Percentiles rank a stretch among this genome's conserved stretches.
phyloP scores from a whole-genome alignment of 1,284 basidiomycete species.

The Cutaneotrichosporon mucoides region DNA sequence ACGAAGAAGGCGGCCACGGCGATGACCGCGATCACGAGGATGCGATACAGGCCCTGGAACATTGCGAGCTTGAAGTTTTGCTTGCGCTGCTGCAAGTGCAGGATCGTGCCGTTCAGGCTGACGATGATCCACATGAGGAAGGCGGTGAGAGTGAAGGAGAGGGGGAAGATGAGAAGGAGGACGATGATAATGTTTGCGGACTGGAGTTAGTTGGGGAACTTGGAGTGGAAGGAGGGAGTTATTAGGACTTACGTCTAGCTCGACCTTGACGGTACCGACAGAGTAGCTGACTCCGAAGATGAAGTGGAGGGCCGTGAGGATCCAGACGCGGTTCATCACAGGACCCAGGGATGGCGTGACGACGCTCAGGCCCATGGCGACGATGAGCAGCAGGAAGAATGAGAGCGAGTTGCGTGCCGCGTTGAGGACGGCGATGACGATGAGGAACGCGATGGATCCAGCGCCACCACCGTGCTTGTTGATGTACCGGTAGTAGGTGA shows the following conservation, averaged over 20 bases:
- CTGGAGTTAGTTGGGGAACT: slow-evolving; percentile 20
- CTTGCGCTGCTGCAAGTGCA: slow-evolving; percentile 74
- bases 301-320: slow-evolving; percentile 62
- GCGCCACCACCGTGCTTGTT: slow-evolving; percentile 78
- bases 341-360: slow-evolving; percentile 51
- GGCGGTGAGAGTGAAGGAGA: slow-evolving; percentile 86
- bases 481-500: slow-evolving; percentile 60
- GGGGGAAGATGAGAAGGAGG: slow-evolving; percentile 81
- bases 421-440: slow-evolving; percentile 80
- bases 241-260: slow-evolving; percentile 60
- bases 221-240: no score
- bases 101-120: slow-evolving; percentile 81
- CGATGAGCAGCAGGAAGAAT: slow-evolving; percentile 91
- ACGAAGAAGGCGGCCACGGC: slow-evolving; percentile 87
- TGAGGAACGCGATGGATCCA: slow-evolving; percentile 73
- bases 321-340: slow-evolving; percentile 46
- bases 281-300: slow-evolving; percentile 90
- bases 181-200: slow-evolving; percentile 74
- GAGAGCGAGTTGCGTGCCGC: slow-evolving; percentile 86
- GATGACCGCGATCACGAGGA: slow-evolving; percentile 78
- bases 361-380: slow-evolving; percentile 79
- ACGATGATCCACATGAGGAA: slow-evolving; percentile 96
- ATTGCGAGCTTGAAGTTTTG: slow-evolving; percentile 81
- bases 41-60: slow-evolving; percentile 80
- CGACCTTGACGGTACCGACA: slow-evolving; percentile 84